Evolutionary conservation across 352 stramenopile species (phyloP).

Genomic region (Globisporangium megalacanthum): DNA sequence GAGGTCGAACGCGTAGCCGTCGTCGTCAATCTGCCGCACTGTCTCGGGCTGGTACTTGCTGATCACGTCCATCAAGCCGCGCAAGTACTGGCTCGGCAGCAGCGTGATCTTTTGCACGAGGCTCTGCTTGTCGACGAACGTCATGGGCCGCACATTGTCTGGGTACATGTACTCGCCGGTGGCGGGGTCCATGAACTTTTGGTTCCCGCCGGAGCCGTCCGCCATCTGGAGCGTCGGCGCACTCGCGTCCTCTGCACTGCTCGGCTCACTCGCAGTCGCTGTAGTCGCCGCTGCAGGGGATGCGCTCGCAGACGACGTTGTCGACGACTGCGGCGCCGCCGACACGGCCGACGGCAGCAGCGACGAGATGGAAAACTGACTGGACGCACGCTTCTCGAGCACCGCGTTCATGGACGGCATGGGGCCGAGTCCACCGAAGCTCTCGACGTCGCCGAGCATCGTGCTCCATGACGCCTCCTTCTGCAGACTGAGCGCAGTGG

Average conservation of each 20-base stretch:
- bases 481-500: conserved; percentile 52
- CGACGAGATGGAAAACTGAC: conserved; percentile 73
- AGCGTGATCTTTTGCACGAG: conserved; percentile 86
- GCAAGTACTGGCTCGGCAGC: conserved; percentile 77
- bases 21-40: conserved; percentile 81
- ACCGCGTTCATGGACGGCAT: conserved; percentile 68
- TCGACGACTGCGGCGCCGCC: conserved; percentile 3
- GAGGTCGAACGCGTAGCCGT: conserved; percentile 83
- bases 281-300: conserved; percentile 3
- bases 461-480: conserved; percentile 69
- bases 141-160: conserved; percentile 81
- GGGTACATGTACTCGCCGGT: conserved; percentile 85
- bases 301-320: conserved; percentile 1
- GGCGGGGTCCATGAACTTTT: conserved; percentile 55
- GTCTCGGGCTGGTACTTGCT: conserved; percentile 87
- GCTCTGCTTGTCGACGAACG: conserved; percentile 76
- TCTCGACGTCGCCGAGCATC: conserved; percentile 64
- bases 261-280: conserved; percentile 16
- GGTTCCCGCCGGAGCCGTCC: conserved; percentile 61
- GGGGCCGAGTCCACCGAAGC: conserved; percentile 48
- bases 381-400: conserved; percentile 69
- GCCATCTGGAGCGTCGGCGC: conserved; percentile 24
- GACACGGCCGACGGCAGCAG: conserved; percentile 37
- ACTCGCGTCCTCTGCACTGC: conserved; percentile 1
- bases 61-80: conserved; percentile 83